These are phyloP conservation scores for Kalmusia sp. DNA, from an alignment of 2,329 filamentous ascomycete species.

Conservation along the genomic window DNA sequence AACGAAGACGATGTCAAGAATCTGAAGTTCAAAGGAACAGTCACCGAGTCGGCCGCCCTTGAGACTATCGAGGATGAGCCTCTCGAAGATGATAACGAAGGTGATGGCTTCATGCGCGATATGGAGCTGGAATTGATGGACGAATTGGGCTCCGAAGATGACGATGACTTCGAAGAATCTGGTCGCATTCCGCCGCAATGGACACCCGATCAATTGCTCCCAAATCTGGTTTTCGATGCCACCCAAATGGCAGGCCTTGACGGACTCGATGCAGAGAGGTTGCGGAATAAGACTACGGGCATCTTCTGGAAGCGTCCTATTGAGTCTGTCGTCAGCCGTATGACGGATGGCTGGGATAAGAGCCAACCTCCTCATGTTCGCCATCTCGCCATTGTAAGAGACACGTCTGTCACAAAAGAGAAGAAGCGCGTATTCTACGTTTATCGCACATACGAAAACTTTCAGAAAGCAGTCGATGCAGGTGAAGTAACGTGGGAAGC, in stretches of 20 bases:
- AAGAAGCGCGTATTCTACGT: slow-evolving; percentile 56
- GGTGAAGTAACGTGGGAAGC: slow-evolving; percentile 62
- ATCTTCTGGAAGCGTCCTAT: slow-evolving; percentile 61
- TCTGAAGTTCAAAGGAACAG: slow-evolving; percentile 37
- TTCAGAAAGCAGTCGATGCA: slow-evolving; percentile 59
- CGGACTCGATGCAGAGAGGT: slow-evolving; percentile 59
- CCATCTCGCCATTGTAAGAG: slow-evolving; percentile 63
- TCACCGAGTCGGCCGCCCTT: slow-evolving; percentile 12
- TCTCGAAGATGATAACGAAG: slow-evolving; percentile 39
- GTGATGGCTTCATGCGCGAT: slow-evolving; percentile 38
- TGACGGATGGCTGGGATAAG: slow-evolving; percentile 63
- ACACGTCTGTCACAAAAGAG: slow-evolving; percentile 57
- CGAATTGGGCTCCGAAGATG: slow-evolving; percentile 22
- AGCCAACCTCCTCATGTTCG: slow-evolving; percentile 66
- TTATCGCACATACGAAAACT: slow-evolving; percentile 62
- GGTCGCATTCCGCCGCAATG: slow-evolving; percentile 57
- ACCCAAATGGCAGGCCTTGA: slow-evolving; percentile 54
- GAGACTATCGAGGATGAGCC: slow-evolving; percentile 26
- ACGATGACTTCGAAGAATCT: slow-evolving; percentile 29
- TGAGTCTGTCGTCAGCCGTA: slow-evolving; percentile 59
- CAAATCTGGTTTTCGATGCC: slow-evolving; percentile 61
- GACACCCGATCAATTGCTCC: slow-evolving; percentile 60
- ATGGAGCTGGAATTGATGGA: slow-evolving; percentile 40
- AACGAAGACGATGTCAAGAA: slow-evolving; percentile 42
- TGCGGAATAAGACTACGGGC: slow-evolving; percentile 52